These are phyloP conservation scores for Hanseniaspora singularis DNA, from an alignment of 805 yeast genomes.

Conservation along the genomic window DNA sequence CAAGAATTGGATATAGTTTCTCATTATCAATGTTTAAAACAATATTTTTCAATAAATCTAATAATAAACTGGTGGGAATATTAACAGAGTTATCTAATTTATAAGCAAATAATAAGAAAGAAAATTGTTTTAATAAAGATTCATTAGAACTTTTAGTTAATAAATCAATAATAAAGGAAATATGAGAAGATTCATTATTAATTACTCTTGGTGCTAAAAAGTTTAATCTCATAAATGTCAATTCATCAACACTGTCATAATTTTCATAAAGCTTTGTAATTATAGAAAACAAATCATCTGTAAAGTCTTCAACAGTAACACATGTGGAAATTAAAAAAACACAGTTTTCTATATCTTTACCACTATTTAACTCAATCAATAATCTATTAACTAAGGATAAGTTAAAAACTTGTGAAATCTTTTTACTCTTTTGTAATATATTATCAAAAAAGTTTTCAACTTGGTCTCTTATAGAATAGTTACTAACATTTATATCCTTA, in stretches of 20 bases:
- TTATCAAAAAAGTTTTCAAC: conserved; percentile 3
- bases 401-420: no score
- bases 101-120: not conserved
- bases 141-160: not conserved
- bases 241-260: not conserved
- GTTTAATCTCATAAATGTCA: not conserved
- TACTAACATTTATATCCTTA: conserved; percentile 1
- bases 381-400: not conserved
- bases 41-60: not conserved
- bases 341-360: conserved; percentile 2
- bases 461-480: conserved; percentile 11
- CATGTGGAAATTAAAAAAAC: conserved; percentile 2
- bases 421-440: not conserved
- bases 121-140: not conserved
- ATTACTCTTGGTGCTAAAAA: not conserved
- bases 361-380: not conserved
- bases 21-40: not conserved
- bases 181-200: not conserved
- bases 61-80: not conserved
- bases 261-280: not conserved
- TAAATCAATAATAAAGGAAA: not conserved
- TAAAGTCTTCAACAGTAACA: not conserved
- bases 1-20: not conserved
- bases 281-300: not conserved
- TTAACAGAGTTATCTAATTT: not conserved